These are phyloP conservation scores for Diaporthe vexans DNA, from an alignment of 2,329 filamentous ascomycete genomes.

Conservation along the genomic window DNA sequence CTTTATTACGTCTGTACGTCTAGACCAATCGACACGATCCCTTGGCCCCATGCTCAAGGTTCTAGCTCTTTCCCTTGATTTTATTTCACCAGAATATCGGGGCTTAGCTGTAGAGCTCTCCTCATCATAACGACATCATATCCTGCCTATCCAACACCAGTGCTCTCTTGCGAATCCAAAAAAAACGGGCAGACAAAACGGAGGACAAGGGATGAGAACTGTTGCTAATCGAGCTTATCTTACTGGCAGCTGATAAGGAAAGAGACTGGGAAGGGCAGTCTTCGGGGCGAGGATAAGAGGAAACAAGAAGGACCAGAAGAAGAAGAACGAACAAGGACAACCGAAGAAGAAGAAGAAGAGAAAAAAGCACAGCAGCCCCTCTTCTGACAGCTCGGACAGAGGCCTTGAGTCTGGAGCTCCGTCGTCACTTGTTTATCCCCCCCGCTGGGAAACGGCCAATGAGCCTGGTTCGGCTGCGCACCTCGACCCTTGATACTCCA, in stretches of 20 bases:
- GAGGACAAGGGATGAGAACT: neutral
- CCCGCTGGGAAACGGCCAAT: conserved; percentile 18
- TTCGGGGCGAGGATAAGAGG: neutral
- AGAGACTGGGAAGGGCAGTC: neutral
- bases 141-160: neutral
- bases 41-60: neutral
- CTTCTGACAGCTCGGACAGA: conserved; percentile 22
- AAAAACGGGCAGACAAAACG: neutral
- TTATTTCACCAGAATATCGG: neutral
- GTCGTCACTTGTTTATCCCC: conserved; percentile 18
- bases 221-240: conserved; percentile 2
- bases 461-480: neutral
- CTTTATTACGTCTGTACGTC: neutral
- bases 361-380: neutral
- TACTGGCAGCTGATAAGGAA: conserved; percentile 16
- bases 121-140: neutral
- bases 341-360: neutral
- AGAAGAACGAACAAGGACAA: neutral
- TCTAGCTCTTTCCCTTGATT: neutral
- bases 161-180: neutral
- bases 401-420: neutral
- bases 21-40: neutral
- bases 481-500: conserved; percentile 10
- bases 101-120: neutral
- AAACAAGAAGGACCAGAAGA: neutral